Evolutionary conservation across 176 grass and related monocot genomes (phyloP).

Genomic region (Otatea glauca): DNA sequence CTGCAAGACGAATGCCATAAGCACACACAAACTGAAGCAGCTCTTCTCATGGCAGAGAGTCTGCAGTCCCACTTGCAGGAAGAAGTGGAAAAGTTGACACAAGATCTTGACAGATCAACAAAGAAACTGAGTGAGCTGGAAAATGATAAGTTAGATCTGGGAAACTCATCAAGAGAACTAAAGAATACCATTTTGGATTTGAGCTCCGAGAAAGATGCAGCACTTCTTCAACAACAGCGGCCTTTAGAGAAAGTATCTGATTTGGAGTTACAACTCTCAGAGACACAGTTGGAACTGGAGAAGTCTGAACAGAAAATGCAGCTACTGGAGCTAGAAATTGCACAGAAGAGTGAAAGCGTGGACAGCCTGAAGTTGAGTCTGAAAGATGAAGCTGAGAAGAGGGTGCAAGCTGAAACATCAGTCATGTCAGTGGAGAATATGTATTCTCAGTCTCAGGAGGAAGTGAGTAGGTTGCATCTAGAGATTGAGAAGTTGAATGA

Average conservation of each 20-base stretch:
- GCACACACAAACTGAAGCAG: constrained; percentile 53
- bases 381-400: constrained; percentile 55
- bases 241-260: constrained; percentile 49
- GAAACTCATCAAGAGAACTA: constrained; percentile 46
- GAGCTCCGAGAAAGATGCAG: constrained; percentile 47
- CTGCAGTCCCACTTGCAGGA: constrained; percentile 54
- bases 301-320: constrained; percentile 53
- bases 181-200: constrained; percentile 47
- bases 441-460: constrained; percentile 58
- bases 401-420: constrained; percentile 46
- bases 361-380: constrained; percentile 39
- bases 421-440: constrained; percentile 47
- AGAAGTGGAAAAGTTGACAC: constrained; percentile 41
- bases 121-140: constrained; percentile 43
- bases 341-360: constrained; percentile 49
- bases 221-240: constrained; percentile 46
- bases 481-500: constrained; percentile 64
- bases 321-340: constrained; percentile 55
- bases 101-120: constrained; percentile 43
- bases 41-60: constrained; percentile 44
- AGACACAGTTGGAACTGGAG: constrained; percentile 51
- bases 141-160: constrained; percentile 52
- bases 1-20: constrained; percentile 52
- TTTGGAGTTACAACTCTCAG: constrained; percentile 53
- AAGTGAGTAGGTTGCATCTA: constrained; percentile 45